Conservation (phyloP, 768 basidiomycete species). For the Trametes cingulata region DNA sequence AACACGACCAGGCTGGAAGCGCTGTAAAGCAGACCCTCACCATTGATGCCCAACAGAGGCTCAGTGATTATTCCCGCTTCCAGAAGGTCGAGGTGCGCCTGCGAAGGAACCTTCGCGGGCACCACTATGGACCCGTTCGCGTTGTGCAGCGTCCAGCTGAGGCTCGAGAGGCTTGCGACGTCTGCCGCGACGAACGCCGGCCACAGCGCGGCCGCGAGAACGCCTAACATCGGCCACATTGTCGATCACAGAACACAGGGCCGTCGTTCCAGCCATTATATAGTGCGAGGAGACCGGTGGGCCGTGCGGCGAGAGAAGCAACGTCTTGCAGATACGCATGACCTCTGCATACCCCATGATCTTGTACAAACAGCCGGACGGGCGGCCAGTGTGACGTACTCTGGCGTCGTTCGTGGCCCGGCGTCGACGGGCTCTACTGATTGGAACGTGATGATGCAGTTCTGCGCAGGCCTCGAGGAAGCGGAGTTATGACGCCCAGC, state of each 20-base stretch:
- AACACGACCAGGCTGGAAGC: background rate
- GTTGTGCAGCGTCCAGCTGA: slow-evolving; percentile 56
- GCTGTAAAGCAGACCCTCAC: slow-evolving; percentile 28
- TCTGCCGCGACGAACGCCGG: slow-evolving; percentile 18
- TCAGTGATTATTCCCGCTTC: slow-evolving; percentile 55
- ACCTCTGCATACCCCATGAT: background rate
- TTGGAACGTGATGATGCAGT: background rate
- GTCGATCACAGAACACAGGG: background rate
- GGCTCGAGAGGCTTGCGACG: slow-evolving; percentile 43
- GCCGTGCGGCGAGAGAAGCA: background rate
- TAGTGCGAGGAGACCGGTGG: background rate
- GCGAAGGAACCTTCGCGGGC: slow-evolving; percentile 52
- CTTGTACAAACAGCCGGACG: background rate
- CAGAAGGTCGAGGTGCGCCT: slow-evolving; percentile 54
- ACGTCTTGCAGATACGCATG: background rate
- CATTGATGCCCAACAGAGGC: slow-evolving; percentile 55
- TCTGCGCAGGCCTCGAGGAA: background rate
- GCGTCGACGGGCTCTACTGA: background rate
- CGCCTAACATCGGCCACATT: background rate
- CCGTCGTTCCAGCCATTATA: background rate
- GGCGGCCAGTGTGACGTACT: background rate
- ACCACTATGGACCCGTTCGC: slow-evolving; percentile 55
- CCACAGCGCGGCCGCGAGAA: slow-evolving; percentile 7
- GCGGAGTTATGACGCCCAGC: background rate
- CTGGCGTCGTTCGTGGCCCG: background rate